Conservation (phyloP, 2,329 filamentous ascomycete genomes). For the Verticillium alfalfae region DNA sequence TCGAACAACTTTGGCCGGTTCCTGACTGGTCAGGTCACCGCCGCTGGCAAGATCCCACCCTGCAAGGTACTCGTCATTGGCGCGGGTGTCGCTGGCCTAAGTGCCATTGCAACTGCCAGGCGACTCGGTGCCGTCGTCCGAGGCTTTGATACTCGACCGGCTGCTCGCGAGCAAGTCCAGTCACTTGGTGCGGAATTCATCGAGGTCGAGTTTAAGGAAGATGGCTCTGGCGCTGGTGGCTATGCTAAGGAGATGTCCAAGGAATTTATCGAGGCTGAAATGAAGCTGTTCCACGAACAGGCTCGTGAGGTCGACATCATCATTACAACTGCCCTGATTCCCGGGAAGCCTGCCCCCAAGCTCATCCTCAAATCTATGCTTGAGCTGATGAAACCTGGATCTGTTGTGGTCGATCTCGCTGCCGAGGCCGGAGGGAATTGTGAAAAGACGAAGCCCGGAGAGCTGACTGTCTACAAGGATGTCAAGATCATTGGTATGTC, state of each 20-base stretch:
- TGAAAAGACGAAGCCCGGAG: slow-evolving; percentile 70
- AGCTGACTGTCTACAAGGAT: slow-evolving; percentile 66
- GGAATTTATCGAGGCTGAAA: slow-evolving; percentile 87
- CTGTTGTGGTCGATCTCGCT: slow-evolving; percentile 81
- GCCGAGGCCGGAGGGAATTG: slow-evolving; percentile 87
- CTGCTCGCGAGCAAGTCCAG: slow-evolving; percentile 82
- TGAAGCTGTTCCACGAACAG: slow-evolving; percentile 87
- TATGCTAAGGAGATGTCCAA: slow-evolving; percentile 95
- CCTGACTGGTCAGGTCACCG: slow-evolving; percentile 83
- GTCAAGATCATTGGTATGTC: slow-evolving; percentile 74
- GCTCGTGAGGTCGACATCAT: slow-evolving; percentile 86
- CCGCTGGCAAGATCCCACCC: slow-evolving; percentile 83
- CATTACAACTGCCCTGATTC: slow-evolving; percentile 87
- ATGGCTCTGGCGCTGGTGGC: slow-evolving; percentile 76
- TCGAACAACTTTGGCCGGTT: slow-evolving; percentile 87
- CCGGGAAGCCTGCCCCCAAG: slow-evolving; percentile 75
- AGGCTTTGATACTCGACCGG: slow-evolving; percentile 87
- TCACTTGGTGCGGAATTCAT: slow-evolving; percentile 87
- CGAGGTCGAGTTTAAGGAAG: slow-evolving; percentile 79
- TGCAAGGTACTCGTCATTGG: slow-evolving; percentile 89
- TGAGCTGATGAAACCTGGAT: slow-evolving; percentile 82
- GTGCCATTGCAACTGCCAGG: slow-evolving; percentile 80
- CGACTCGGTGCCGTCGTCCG: slow-evolving; percentile 85
- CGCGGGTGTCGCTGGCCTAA: slow-evolving; percentile 81
- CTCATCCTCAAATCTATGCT: slow-evolving; percentile 78